These are phyloP conservation scores for Diaporthe ampelina DNA, from an alignment of 2,329 filamentous ascomycete genomes.

Conservation along the genomic window DNA sequence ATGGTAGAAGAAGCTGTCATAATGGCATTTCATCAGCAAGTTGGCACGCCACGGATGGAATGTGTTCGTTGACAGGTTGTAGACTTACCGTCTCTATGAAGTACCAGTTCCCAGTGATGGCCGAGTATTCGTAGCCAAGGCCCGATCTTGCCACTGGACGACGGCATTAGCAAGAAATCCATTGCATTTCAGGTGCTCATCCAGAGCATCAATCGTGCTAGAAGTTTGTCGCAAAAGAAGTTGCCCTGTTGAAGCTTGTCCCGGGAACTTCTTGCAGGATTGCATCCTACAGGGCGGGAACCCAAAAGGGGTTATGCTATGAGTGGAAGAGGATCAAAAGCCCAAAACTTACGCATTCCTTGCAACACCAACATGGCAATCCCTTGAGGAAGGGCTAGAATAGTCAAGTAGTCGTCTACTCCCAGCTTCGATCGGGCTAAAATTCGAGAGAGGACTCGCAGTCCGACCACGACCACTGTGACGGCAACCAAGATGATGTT, in stretches of 20 bases:
- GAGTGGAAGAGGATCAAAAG: not conserved
- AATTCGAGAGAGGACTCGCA: constrained; percentile 48
- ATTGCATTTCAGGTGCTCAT: not conserved
- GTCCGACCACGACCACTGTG: constrained; percentile 45
- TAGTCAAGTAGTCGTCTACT: constrained; percentile 53
- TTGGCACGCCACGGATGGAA: not conserved
- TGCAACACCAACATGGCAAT: constrained; percentile 50
- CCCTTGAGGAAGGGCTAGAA: constrained; percentile 45
- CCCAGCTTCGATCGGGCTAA: constrained; percentile 48
- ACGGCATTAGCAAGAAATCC: constrained; percentile 1
- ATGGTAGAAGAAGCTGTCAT: constrained; percentile 53
- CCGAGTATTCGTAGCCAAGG: constrained; percentile 46
- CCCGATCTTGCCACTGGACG: constrained; percentile 45
- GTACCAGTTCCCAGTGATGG: constrained; percentile 44
- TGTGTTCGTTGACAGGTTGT: not conserved
- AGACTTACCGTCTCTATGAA: constrained; percentile 27
- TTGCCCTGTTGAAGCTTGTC: not conserved
- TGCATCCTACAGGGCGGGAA: not conserved
- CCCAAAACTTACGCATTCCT: constrained; percentile 48
- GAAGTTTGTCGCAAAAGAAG: not conserved
- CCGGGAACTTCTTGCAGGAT: not conserved
- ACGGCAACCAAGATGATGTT: constrained; percentile 46
- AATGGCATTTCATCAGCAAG: not conserved
- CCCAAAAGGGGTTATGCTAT: not conserved
- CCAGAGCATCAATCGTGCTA: not conserved